Conservation (phyloP, 2,329 filamentous ascomycete species). For the Monosporascus sp. region DNA sequence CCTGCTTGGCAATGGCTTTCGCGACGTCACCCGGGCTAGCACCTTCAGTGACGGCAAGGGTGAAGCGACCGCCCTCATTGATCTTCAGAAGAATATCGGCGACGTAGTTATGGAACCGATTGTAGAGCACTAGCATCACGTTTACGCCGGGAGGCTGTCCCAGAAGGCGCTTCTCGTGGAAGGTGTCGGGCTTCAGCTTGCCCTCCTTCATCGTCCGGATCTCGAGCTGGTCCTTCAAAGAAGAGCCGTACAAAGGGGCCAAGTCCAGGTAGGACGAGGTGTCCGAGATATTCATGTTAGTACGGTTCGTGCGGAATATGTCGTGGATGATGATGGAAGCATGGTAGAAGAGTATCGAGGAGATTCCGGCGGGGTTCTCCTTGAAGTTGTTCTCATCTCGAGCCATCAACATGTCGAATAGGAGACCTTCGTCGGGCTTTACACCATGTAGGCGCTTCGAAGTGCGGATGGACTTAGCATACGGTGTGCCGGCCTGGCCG, state of each 20-base stretch:
- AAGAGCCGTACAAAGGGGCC: constrained; percentile 67
- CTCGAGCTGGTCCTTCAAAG: constrained; percentile 55
- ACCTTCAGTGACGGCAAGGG: constrained; percentile 29
- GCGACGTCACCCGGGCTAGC: constrained; percentile 24
- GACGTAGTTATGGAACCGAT: constrained; percentile 65
- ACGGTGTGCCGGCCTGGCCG: constrained; percentile 61
- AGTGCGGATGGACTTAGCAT: constrained; percentile 62
- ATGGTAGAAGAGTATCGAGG: constrained; percentile 69
- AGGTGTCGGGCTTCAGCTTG: constrained; percentile 67
- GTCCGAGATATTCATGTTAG: constrained; percentile 57
- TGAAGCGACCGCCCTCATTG: constrained; percentile 62
- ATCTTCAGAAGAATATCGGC: constrained; percentile 58
- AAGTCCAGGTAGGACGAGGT: constrained; percentile 74
- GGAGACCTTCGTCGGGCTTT: constrained; percentile 58
- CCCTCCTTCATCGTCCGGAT: constrained; percentile 62
- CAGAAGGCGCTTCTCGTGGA: constrained; percentile 60
- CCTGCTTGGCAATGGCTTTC: constrained; percentile 35
- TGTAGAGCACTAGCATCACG: constrained; percentile 64
- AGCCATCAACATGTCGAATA: constrained; percentile 66
- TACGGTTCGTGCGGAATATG: constrained; percentile 60
- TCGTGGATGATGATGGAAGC: constrained; percentile 63
- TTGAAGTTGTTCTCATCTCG: constrained; percentile 46
- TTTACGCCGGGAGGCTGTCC: constrained; percentile 67
- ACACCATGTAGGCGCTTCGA: constrained; percentile 51
- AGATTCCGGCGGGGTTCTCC: constrained; percentile 67